Percentiles rank a stretch among this genome's conserved stretches.
Evolutionary conservation across 2,329 filamentous ascomycete genomes (phyloP).

Genomic region (Diaporthe amygdali): DNA sequence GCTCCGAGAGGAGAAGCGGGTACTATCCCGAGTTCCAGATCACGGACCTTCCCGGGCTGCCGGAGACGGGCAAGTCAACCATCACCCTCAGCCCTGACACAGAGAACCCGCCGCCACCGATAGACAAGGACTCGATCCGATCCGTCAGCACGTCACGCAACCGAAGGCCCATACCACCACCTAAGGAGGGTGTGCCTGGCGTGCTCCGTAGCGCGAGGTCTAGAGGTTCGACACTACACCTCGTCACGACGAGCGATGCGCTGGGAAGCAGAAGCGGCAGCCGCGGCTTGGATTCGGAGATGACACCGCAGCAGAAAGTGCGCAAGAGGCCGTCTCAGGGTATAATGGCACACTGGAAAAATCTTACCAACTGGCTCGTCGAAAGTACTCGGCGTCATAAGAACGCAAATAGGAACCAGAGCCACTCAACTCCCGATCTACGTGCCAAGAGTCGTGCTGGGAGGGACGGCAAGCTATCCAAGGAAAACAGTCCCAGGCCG

Average conservation of each 20-base stretch:
- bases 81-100: constrained; percentile 49
- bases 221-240: constrained; percentile 83
- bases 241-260: constrained; percentile 71
- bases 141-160: constrained; percentile 80
- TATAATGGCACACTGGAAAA: constrained; percentile 66
- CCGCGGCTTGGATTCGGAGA: constrained; percentile 34
- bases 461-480: constrained; percentile 47
- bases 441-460: constrained; percentile 53
- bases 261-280: constrained; percentile 41
- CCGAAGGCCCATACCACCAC: constrained; percentile 78
- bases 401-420: constrained; percentile 54
- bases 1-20: constrained; percentile 77
- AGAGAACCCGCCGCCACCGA: constrained; percentile 68
- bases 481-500: constrained; percentile 62
- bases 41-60: constrained; percentile 78
- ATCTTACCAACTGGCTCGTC: constrained; percentile 68
- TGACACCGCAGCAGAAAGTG: constrained; percentile 48
- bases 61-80: constrained; percentile 60
- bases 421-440: constrained; percentile 65
- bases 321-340: constrained; percentile 63
- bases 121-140: constrained; percentile 79
- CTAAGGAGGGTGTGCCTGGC: constrained; percentile 77
- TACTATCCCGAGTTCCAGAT: constrained; percentile 67
- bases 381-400: constrained; percentile 61
- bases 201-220: constrained; percentile 71